Evolutionary conservation across 1,284 basidiomycete species (phyloP).

Genomic region (Lignosus rhinocerotis): DNA sequence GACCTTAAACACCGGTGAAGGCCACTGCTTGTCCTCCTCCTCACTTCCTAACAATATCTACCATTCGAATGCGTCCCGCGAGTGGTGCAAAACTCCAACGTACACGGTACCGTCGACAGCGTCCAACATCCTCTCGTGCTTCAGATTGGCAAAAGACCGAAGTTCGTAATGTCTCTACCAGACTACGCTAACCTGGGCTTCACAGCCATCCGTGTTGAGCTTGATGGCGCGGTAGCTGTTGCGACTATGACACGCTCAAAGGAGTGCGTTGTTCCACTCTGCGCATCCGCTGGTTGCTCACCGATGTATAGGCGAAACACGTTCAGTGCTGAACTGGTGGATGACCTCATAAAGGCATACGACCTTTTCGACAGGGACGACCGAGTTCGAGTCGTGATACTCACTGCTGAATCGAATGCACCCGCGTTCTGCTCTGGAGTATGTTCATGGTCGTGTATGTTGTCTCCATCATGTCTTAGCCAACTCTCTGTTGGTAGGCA

Average conservation of each 20-base stretch:
- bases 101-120: not conserved
- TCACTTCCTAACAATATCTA: too few relatives aligned
- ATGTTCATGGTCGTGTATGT: conserved; percentile 16
- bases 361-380: conserved; percentile 52
- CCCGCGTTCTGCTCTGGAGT: conserved; percentile 59
- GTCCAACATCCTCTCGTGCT: not conserved
- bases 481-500: conserved; percentile 36
- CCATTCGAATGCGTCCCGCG: too few relatives aligned
- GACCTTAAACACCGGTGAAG: not conserved
- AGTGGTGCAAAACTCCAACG: too few relatives aligned
- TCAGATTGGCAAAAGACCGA: not conserved
- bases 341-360: conserved; percentile 46
- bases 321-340: conserved; percentile 35
- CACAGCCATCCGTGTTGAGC: conserved; percentile 41
- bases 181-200: conserved; percentile 43
- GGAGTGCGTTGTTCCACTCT: conserved; percentile 36
- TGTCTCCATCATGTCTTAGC: not conserved
- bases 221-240: conserved; percentile 44
- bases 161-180: conserved; percentile 16
- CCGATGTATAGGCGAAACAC: conserved; percentile 45
- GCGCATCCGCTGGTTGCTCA: not conserved
- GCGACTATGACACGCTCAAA: conserved; percentile 46
- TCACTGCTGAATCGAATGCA: conserved; percentile 52
- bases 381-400: conserved; percentile 48
- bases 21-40: too few relatives aligned